Base-by-base conservation (phyloP, 768 basidiomycete species). In the Trichaptum fuscoviolaceum region DNA sequence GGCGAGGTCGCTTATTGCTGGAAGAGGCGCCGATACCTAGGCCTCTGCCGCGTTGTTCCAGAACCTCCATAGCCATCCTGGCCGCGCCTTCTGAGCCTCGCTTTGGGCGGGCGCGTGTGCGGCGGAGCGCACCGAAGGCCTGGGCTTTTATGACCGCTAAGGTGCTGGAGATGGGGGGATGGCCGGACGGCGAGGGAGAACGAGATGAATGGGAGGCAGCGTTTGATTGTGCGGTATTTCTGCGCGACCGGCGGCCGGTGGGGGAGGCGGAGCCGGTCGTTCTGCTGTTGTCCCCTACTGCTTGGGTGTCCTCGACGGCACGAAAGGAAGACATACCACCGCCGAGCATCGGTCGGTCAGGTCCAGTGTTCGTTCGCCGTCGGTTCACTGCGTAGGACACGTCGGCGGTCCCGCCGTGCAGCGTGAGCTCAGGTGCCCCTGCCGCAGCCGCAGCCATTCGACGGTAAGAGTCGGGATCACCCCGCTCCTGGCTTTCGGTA, bases 61-160 rank as follows among this genome's bases (percentile, higher is more conserved):
- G 79, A n/a, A 91, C 89, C 76, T 92, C 89, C 77, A 91, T 83
- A 3, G 92, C 91, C 68, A 90, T 88, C 75, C 82, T 84, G 68
- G 87, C 89, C 35, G 89, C 86, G 57, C 78, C 87, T 69, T 92
- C 92, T 58, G 89, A 84, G 42, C 86, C 78, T 75, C 85, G 88
- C 80, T 90, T 93, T 63, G 85, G 83, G 68, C 89, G 84, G 58
- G 88, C 82, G 67, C 92, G 86, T 65, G 92, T 90, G 75, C 92
- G 83, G 63, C 92, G 88, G 69, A 93, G 80, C 23, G 91, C 91
- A 35, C 92, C 93, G 74, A 94, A 95, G 52, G 93, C 89, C 74
- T 94, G 92, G 58, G 92, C 92, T 78, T 94, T 95, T 78, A 95
- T 93, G 66, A 94, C 92, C 64, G 93, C 92, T 61, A 95, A 84